Percentiles rank a stretch among this genome's conserved stretches.
These are phyloP conservation scores for Suillus discolor DNA, from an alignment of 768 basidiomycete genomes.

Conservation along the genomic window DNA sequence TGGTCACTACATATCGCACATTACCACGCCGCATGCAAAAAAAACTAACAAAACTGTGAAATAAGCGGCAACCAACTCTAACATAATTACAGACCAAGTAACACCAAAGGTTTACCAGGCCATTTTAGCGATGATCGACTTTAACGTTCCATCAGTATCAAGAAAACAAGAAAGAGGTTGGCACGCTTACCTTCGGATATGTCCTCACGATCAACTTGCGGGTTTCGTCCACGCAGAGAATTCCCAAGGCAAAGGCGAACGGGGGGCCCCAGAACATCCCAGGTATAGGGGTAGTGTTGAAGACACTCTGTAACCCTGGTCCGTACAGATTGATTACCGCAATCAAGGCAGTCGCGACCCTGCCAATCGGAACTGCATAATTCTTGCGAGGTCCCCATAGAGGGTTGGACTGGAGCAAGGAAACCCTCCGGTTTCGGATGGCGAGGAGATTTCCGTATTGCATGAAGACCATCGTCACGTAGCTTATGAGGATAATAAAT, in stretches of 20 bases:
- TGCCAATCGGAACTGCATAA: constrained; percentile 37
- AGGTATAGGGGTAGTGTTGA: constrained; percentile 45
- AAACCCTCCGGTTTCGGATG: constrained; percentile 47
- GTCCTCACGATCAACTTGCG: constrained; percentile 47
- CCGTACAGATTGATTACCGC: constrained; percentile 48
- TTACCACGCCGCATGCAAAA: too few relatives aligned
- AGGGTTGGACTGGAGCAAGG: constrained; percentile 45
- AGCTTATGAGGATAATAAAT: constrained; percentile 29
- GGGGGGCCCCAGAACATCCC: constrained; percentile 52
- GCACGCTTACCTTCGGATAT: constrained; percentile 40
- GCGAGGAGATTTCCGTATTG: constrained; percentile 46
- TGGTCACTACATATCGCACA: too few relatives aligned
- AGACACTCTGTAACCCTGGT: constrained; percentile 44
- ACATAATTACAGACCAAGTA: neutral
- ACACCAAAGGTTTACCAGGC: constrained; percentile 32
- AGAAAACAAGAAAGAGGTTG: neutral
- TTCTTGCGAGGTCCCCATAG: constrained; percentile 51
- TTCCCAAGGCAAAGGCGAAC: constrained; percentile 43
- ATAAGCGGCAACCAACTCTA: too few relatives aligned
- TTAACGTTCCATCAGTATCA: constrained; percentile 14
- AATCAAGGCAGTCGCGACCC: constrained; percentile 44
- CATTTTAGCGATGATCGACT: constrained; percentile 41
- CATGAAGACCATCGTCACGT: constrained; percentile 50
- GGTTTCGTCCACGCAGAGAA: constrained; percentile 45
- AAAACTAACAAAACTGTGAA: too few relatives aligned